Base-by-base conservation (phyloP, 148 eudicot genomes). In the Arctostaphylos glauca region DNA sequence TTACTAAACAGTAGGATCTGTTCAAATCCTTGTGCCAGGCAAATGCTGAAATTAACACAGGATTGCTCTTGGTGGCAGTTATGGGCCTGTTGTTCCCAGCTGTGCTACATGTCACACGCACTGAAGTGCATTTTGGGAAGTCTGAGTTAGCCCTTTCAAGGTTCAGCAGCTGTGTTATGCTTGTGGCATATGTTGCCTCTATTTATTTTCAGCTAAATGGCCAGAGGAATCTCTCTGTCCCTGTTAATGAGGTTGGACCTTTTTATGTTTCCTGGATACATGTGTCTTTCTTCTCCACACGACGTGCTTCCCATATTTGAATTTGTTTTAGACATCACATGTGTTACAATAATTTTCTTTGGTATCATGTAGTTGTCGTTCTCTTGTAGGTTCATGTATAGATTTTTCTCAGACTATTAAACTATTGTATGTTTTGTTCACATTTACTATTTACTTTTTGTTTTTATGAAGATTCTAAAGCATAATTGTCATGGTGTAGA, bases 121-220 rank as follows among this genome's bases (percentile, higher is more conserved):
- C 90, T 47, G 90, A 88, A 80, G 59, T 88, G 87, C 84, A 88
- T 82, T 59, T 55, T 72, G 90, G 88, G 77, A 84, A 83, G 78
- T 88, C 90, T 38, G 88, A 86, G 76, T 79, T 86, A 41, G 87
- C 87, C 41, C 90, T 88, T 74, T 88, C 90, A 52, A 86, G 90
- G 77, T 86, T 86, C 81, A 86, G 89, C 84, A 86, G 90, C 77
- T 86, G 87, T 71, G 41, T 88, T 44, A 86, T 88, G 90, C 88
- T 88, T 18, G 74, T 88, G 54, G 90, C 87, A 76, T 88, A 88
- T 80, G 86, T 64, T 44, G 74, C 84, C 60, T 88, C 80, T 62
- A 75, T 88, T 66, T 77, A 78, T 60, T 86, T 86, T 60, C 89
- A 84, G 84, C 87, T 88, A 10, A 88, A 78, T 13, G 56, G 73